Percentiles rank a stretch among this genome's conserved stretches.
phyloP scores from a whole-genome alignment of 805 yeast genomes.

The Ogataea haglerorum region DNA sequence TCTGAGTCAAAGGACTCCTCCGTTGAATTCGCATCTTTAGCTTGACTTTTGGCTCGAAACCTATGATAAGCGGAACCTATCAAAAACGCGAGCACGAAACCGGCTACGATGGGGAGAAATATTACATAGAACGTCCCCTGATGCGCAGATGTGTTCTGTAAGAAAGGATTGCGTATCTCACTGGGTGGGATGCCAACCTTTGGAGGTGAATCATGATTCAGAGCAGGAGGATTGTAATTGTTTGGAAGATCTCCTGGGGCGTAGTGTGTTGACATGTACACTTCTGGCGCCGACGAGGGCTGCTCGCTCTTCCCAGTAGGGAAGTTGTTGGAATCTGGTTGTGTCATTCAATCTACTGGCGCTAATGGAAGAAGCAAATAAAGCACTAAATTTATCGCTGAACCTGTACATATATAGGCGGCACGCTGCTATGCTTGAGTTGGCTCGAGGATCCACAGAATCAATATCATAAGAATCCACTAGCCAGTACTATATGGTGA shows the following conservation, averaged over 20 bases:
- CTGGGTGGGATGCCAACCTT: slow-evolving; percentile 17
- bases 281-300: no score
- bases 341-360: no score
- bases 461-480: no score
- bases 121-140: slow-evolving; percentile 31
- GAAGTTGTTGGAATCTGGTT: no score
- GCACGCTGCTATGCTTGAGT: no score
- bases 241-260: no score
- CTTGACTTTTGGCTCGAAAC: slow-evolving; percentile 23
- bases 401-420: background rate
- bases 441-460: no score
- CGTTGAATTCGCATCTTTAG: slow-evolving; percentile 16
- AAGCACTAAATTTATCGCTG: slow-evolving; percentile 2
- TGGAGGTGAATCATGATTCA: background rate
- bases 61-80: slow-evolving; percentile 20
- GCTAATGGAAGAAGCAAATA: background rate
- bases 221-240: background rate
- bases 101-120: slow-evolving; percentile 27
- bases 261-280: no score
- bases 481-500: no score
- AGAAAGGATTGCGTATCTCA: slow-evolving; percentile 23
- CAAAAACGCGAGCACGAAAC: slow-evolving; percentile 22
- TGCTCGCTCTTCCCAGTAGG: no score
- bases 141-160: slow-evolving; percentile 15
- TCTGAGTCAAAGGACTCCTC: slow-evolving; percentile 18